Conservation (phyloP, 2,329 filamentous ascomycete species). For the Harringtonia aguacate region DNA sequence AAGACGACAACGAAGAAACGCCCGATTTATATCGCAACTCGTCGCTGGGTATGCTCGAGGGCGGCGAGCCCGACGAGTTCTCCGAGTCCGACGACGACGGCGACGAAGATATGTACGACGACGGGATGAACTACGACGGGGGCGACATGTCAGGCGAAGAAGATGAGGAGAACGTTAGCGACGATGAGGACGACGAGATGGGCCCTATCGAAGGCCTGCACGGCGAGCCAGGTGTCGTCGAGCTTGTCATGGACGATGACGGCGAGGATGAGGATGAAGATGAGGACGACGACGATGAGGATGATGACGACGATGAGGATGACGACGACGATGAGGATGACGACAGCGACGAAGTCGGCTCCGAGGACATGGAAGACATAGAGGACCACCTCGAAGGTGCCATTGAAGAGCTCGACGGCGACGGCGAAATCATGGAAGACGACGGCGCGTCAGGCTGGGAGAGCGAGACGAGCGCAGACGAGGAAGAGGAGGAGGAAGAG, state of each 20-base stretch:
- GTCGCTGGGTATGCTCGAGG: constrained; percentile 87
- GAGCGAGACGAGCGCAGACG: constrained; percentile 47
- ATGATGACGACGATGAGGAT: constrained; percentile 21
- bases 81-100: constrained; percentile 64
- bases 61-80: constrained; percentile 60
- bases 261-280: constrained; percentile 52
- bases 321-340: constrained; percentile 35
- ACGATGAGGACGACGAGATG: constrained; percentile 71
- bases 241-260: constrained; percentile 70
- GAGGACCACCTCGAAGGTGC: constrained; percentile 42
- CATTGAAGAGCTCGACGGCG: constrained; percentile 53
- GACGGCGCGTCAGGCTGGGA: constrained; percentile 53
- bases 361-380: constrained; percentile 42
- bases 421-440: constrained; percentile 43
- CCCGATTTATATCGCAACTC: constrained; percentile 96
- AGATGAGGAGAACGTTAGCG: constrained; percentile 71
- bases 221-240: constrained; percentile 51
- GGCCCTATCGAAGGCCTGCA: constrained; percentile 71
- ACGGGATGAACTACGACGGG: constrained; percentile 75
- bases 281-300: constrained; percentile 44
- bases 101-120: constrained; percentile 87
- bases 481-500: constrained; percentile 38
- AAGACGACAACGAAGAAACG: constrained; percentile 84
- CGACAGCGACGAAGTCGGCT: constrained; percentile 27
- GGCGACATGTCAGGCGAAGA: constrained; percentile 89